Conservation (phyloP, 345 rosid genomes). For the Salix viminalis region DNA sequence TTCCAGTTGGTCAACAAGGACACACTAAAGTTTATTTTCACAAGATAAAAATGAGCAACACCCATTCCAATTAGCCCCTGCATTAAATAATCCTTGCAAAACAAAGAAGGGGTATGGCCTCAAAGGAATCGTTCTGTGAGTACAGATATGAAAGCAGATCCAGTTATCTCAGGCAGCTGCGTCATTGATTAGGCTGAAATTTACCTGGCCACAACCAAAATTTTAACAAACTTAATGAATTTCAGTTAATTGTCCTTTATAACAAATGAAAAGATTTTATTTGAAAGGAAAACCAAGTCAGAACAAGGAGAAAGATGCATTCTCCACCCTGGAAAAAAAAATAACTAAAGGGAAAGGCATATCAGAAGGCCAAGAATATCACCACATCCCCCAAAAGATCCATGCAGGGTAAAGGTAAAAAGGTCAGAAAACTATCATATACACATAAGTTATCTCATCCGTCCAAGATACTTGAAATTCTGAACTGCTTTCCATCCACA, state of each 20-base stretch:
- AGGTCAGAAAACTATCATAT: not conserved
- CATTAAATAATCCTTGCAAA: not conserved
- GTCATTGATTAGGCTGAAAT: not conserved
- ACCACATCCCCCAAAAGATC: not conserved
- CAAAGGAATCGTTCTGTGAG: not conserved
- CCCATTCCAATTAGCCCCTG: not conserved
- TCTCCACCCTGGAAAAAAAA: not conserved
- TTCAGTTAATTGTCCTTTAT: not conserved
- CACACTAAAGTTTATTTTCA: not conserved
- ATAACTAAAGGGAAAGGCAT: not conserved
- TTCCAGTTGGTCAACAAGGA: not conserved
- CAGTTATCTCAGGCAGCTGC: not conserved
- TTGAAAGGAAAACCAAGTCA: not conserved
- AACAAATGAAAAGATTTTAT: not conserved
- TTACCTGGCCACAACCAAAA: not conserved
- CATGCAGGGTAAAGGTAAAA: not conserved
- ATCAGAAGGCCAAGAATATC: not conserved
- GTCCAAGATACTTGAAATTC: not conserved
- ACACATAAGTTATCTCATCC: not conserved
- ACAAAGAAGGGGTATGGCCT: not conserved
- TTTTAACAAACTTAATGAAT: not conserved
- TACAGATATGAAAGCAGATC: not conserved
- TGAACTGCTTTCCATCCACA: not conserved
- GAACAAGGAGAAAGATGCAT: not conserved
- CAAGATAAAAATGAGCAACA: not conserved